Base-by-base conservation (phyloP, 805 yeast species). In the Blastobotrys attinorum region DNA sequence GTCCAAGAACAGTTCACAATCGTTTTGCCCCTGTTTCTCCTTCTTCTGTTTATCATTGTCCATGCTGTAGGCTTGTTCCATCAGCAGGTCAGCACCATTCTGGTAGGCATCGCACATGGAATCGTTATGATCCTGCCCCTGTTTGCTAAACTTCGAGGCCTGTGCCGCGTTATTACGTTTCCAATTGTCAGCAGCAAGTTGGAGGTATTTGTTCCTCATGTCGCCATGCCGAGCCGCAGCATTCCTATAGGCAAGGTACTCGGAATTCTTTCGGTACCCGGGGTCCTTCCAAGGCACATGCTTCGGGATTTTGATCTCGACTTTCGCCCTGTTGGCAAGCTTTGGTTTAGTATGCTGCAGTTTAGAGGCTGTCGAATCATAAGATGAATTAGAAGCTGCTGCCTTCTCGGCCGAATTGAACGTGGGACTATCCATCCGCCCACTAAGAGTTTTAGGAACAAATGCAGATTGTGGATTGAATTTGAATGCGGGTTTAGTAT, bases 121-220 rank as follows among this genome's bases (percentile, higher is more conserved):
- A 13, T 47, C 50, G 41, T 61, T 56, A 32, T 52, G 53, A n/a
- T 39, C 51, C 40, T 61, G 66, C 18, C 66, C 66, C 51, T 59
- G 57, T 20, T 47, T 49, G 35, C 63, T 58, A 31, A 56, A 42
- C 20, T 46, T 34, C 23, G 57, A 55, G 22, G 66, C 66, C 17
- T 51, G 49, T 1, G 52, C 58, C 1, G 63, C 55, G 40, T 59
- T 57, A 43, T 61, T 61, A 16, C 40, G 34, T 25, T 58, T 48
- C 65, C 65, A 62, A 31, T 54, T 48, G 13, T 47, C 51, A 1
- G 62, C 63, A 1, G 64, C 62, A 48, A 61, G 47, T 31, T 59
- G 61, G n/a, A 62, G 50, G 40, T 55, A 53, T 43, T 59, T 59
- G 52, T 62, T 62, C 18, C 66, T 52, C 44, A 56, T 45, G 10